phyloP scores from a whole-genome alignment of 768 basidiomycete species.

The Roridomyces roridus region DNA sequence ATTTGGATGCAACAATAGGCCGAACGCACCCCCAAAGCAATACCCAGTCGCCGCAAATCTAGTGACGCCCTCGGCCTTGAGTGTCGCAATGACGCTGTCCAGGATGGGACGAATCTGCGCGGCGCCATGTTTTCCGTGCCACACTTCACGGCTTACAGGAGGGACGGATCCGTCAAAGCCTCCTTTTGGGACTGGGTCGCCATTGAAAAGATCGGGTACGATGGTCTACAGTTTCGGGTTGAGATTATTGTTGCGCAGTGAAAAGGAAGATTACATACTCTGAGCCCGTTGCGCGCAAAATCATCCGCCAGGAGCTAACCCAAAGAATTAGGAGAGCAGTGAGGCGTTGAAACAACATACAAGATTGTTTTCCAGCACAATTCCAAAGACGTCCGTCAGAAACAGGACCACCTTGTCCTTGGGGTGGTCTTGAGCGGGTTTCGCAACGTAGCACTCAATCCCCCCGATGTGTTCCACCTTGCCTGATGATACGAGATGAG shows the following conservation, averaged over 20 bases:
- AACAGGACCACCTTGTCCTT: slow-evolving; percentile 44
- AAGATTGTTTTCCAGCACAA: slow-evolving; percentile 37
- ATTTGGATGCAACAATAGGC: neutral
- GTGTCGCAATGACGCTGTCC: slow-evolving; percentile 43
- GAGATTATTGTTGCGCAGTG: slow-evolving; percentile 22
- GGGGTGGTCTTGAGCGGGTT: slow-evolving; percentile 40
- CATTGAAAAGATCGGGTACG: slow-evolving; percentile 24
- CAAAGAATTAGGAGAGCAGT: neutral
- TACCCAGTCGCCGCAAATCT: slow-evolving; percentile 46
- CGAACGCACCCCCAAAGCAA: slow-evolving; percentile 45
- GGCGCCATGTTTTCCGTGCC: slow-evolving; percentile 40
- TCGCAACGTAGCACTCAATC: slow-evolving; percentile 46
- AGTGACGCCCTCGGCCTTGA: slow-evolving; percentile 31
- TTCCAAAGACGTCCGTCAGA: slow-evolving; percentile 46
- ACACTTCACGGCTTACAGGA: slow-evolving; percentile 25
- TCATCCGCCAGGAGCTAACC: slow-evolving; percentile 36
- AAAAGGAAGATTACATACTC: slow-evolving; percentile 20
- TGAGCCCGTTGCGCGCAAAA: slow-evolving; percentile 48
- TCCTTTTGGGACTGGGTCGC: slow-evolving; percentile 3
- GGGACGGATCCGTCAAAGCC: neutral
- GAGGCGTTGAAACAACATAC: slow-evolving; percentile 23
- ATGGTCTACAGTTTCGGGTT: slow-evolving; percentile 9
- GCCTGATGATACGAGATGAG: slow-evolving; percentile 36
- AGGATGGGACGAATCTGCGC: slow-evolving; percentile 39
- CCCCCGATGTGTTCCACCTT: slow-evolving; percentile 43